Conservation (phyloP, 106 monocot species). For the Chionographis japonica region DNA sequence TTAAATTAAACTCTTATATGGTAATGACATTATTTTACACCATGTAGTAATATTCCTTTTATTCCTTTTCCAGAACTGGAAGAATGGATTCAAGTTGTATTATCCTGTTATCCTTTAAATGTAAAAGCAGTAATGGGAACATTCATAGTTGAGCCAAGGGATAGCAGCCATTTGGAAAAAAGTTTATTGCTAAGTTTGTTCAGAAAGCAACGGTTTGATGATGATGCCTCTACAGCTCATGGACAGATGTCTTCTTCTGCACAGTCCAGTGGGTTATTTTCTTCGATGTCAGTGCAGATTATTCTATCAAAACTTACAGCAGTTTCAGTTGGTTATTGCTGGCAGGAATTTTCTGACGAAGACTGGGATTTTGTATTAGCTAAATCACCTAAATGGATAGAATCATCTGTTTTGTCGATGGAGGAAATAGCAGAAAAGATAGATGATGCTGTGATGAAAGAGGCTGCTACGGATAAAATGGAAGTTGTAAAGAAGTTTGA, state of each 20-base stretch:
- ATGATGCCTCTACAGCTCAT: slow-evolving; percentile 1
- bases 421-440: slow-evolving; percentile 76
- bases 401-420: slow-evolving; percentile 63
- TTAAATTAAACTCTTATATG: not conserved
- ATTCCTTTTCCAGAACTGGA: slow-evolving; percentile 50
- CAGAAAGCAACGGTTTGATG: slow-evolving; percentile 42
- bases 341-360: slow-evolving; percentile 70
- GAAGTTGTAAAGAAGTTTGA: slow-evolving; percentile 50
- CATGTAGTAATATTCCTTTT: not conserved
- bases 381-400: slow-evolving; percentile 45
- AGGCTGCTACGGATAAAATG: slow-evolving; percentile 6
- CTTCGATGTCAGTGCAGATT: slow-evolving; percentile 31
- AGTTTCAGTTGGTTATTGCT: slow-evolving; percentile 81
- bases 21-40: not conserved
- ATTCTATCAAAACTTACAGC: slow-evolving; percentile 57
- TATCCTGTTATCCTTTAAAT: slow-evolving; percentile 79
- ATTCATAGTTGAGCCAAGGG: slow-evolving; percentile 37
- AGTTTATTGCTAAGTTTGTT: slow-evolving; percentile 58
- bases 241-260: slow-evolving; percentile 12
- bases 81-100: slow-evolving; percentile 78
- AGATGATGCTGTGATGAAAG: slow-evolving; percentile 43
- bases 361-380: slow-evolving; percentile 77
- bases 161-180: slow-evolving; percentile 38
- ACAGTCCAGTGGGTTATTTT: slow-evolving; percentile 1
- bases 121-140: slow-evolving; percentile 21